A percentile compares a stretch with the other conserved stretches of the same genome.
phyloP scores from a whole-genome alignment of 1,284 basidiomycete genomes.

The Pholiota adiposa region DNA sequence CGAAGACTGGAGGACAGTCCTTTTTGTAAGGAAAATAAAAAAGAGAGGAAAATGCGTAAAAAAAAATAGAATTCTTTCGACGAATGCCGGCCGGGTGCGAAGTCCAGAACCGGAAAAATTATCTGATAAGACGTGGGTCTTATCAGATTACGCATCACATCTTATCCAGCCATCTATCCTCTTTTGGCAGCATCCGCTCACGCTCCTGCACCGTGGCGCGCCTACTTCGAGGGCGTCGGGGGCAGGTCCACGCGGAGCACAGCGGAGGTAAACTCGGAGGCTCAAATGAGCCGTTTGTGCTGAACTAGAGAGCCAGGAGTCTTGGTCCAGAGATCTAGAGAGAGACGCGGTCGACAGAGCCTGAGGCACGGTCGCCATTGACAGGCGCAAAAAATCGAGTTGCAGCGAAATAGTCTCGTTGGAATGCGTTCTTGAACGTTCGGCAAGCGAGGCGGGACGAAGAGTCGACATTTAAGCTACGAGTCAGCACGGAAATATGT shows the following conservation, averaged over 20 bases:
- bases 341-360: too few species aligned
- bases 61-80: neutral
- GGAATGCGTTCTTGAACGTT: too few species aligned
- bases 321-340: too few species aligned
- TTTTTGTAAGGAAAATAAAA: neutral
- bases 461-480: too few species aligned
- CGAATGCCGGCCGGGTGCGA: neutral
- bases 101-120: neutral
- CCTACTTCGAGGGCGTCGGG: neutral
- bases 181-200: neutral
- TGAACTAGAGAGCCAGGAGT: too few species aligned
- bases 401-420: too few species aligned
- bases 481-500: too few species aligned
- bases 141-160: constrained; percentile 7
- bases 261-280: too few species aligned
- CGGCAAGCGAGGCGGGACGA: too few species aligned
- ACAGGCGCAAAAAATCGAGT: too few species aligned
- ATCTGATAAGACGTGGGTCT: constrained; percentile 6
- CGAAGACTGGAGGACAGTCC: neutral
- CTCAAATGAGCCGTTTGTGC: too few species aligned
- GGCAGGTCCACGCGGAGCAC: neutral
- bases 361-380: too few species aligned
- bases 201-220: neutral
- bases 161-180: neutral
- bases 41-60: neutral